phyloP scores from a whole-genome alignment of 192 early-diverging fungal genomes.

The Backusella macrospora region DNA sequence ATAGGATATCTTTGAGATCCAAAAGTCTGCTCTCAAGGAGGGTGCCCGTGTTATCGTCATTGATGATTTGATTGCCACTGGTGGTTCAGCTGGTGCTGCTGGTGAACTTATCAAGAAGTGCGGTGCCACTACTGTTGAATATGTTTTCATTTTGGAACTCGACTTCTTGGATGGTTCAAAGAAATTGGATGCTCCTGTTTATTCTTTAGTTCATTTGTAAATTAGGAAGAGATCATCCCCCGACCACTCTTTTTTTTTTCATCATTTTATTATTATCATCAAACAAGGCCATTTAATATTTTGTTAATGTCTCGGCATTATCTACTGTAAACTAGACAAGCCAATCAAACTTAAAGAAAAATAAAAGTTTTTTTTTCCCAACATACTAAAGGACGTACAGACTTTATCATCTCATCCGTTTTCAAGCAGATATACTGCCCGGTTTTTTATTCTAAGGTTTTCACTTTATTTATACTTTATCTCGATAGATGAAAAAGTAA shows the following conservation, averaged over 20 bases:
- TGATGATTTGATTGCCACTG: constrained; percentile 95
- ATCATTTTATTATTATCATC: neutral
- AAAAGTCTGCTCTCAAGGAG: constrained; percentile 72
- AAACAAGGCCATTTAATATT: constrained; percentile 1
- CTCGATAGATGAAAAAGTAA: no score
- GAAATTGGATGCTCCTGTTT: constrained; percentile 81
- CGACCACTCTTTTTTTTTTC: no score
- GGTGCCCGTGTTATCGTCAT: constrained; percentile 89
- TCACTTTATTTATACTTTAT: no score
- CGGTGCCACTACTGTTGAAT: constrained; percentile 76
- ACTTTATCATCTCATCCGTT: no score
- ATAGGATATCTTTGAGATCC: constrained; percentile 93
- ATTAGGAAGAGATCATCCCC: neutral
- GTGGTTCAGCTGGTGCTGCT: constrained; percentile 45
- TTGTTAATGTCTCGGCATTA: neutral
- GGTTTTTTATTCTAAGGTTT: no score
- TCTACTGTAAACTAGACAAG: constrained; percentile 2
- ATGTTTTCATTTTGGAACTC: constrained; percentile 93
- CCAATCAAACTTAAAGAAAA: neutral
- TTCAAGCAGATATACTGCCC: no score
- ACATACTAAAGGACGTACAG: no score
- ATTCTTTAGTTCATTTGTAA: constrained; percentile 76
- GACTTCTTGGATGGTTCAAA: constrained; percentile 80
- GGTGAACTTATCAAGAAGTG: constrained; percentile 73
- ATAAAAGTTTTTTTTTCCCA: no score